Evolutionary conservation across 2,329 filamentous ascomycete genomes (phyloP), one percentile per base, ranked within the genome.

Genomic region (Cladophialophora chaetospira): DNA sequence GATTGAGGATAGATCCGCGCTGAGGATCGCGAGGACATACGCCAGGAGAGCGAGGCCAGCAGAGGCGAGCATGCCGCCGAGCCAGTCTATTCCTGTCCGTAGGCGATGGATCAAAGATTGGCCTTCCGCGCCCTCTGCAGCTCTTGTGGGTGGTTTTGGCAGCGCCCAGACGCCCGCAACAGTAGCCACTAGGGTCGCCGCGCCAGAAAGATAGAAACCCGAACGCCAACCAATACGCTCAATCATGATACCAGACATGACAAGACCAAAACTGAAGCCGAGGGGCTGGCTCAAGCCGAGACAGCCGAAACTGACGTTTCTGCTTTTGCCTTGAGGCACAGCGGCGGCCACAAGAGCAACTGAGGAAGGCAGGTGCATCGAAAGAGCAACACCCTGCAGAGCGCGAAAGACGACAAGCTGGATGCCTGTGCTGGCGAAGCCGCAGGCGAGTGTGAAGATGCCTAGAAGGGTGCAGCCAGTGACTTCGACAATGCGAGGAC

Each of bases 71-170:
- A 71, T 19, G 5, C 77, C 77, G 0, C 80, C 80, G 29, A 80
- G 65, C 81, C 80, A 83, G 58, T 83, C 81, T 40, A 83, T 79
- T 3, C 81, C 76, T n/a, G n/a, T n/a, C n/a, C n/a, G n/a, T n/a
- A n/a, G n/a, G n/a, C n/a, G n/a, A n/a, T n/a, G n/a, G n/a, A n/a
- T n/a, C n/a, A n/a, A n/a, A n/a, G n/a, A n/a, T n/a, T n/a, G n/a
- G n/a, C n/a, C n/a, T n/a, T n/a, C n/a, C n/a, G n/a, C n/a, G n/a
- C n/a, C n/a, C n/a, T n/a, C n/a, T n/a, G n/a, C n/a, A n/a, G n/a
- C n/a, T n/a, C n/a, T n/a, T n/a, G n/a, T n/a, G n/a, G n/a, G n/a
- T n/a, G n/a, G n/a, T n/a, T n/a, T n/a, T 36, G 78, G 45, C 76
- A 60, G 23, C 3, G 26, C n/a, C 33, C 36, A 26, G 35, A 58